phyloP scores from a whole-genome alignment of 768 basidiomycete genomes.

The Lentinus tigrinus region DNA sequence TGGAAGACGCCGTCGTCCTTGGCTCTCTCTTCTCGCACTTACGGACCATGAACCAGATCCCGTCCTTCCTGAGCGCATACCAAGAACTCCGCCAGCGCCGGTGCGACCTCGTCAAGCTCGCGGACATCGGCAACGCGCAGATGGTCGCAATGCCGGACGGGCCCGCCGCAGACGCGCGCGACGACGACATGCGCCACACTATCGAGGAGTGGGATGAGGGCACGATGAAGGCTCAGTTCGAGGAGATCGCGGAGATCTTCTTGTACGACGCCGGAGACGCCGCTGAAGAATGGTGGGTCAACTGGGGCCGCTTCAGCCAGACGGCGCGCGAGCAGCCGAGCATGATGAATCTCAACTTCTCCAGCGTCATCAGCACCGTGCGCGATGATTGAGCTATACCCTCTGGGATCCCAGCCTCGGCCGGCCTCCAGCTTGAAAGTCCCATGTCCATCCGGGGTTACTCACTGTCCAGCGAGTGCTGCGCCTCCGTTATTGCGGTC shows the following conservation, averaged over 20 bases:
- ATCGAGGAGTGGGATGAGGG: slow-evolving; percentile 45
- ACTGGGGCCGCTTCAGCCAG: slow-evolving; percentile 50
- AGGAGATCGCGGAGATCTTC: slow-evolving; percentile 48
- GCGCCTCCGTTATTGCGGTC: too few relatives aligned
- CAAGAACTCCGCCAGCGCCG: slow-evolving; percentile 58
- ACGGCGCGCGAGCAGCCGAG: slow-evolving; percentile 25
- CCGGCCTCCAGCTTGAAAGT: too few relatives aligned
- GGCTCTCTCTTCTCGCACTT: slow-evolving; percentile 59
- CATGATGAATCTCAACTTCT: slow-evolving; percentile 11
- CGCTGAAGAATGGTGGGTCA: slow-evolving; percentile 66
- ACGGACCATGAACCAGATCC: slow-evolving; percentile 44
- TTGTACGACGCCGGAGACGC: slow-evolving; percentile 52
- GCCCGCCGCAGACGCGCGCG: slow-evolving; percentile 43
- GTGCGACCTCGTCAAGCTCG: slow-evolving; percentile 43
- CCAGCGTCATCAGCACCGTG: slow-evolving; percentile 11
- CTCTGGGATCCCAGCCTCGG: too few relatives aligned
- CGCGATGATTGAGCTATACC: not conserved
- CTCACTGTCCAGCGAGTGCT: too few relatives aligned
- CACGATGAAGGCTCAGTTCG: slow-evolving; percentile 48
- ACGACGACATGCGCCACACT: slow-evolving; percentile 37
- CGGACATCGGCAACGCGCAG: slow-evolving; percentile 44
- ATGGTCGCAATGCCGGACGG: slow-evolving; percentile 46
- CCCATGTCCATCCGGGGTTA: too few relatives aligned
- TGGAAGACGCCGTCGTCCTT: slow-evolving; percentile 64
- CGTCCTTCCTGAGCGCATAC: slow-evolving; percentile 50